These are phyloP conservation scores for Kwoniella bestiolae DNA, from an alignment of 768 basidiomycete genomes.

Conservation along the genomic window DNA sequence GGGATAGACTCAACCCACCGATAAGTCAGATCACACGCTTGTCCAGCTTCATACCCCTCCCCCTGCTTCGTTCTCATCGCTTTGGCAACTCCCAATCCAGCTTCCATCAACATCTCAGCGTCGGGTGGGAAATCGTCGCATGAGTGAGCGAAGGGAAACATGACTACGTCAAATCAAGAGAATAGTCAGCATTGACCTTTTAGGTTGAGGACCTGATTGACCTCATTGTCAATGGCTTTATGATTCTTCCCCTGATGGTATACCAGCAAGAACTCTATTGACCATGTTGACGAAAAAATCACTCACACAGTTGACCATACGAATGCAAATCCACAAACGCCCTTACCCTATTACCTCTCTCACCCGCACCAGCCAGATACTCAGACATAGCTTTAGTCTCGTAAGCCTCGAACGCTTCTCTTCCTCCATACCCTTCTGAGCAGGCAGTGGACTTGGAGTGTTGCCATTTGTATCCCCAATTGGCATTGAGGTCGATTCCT, in stretches of 20 bases:
- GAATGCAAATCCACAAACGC: conserved; percentile 77
- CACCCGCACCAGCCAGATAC: conserved; percentile 61
- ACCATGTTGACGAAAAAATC: not conserved
- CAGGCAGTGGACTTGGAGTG: conserved; percentile 64
- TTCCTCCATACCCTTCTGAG: conserved; percentile 76
- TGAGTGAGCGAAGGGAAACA: conserved; percentile 76
- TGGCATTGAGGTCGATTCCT: conserved; percentile 80
- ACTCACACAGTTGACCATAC: conserved; percentile 82
- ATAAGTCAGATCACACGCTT: conserved; percentile 57
- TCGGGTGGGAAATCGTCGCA: conserved; percentile 69
- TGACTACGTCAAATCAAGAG: conserved; percentile 62
- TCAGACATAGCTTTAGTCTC: conserved; percentile 77
- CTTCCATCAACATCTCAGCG: conserved; percentile 76
- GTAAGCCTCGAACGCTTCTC: conserved; percentile 72
- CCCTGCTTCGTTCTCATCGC: conserved; percentile 66
- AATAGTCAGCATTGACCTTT: not conserved
- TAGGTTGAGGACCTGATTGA: not conserved
- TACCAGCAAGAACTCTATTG: not conserved
- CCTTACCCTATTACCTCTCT: conserved; percentile 57
- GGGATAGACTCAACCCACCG: conserved; percentile 35
- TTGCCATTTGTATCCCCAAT: conserved; percentile 73
- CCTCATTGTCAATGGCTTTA: not conserved
- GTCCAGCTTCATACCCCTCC: conserved; percentile 64
- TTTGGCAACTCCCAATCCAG: conserved; percentile 68
- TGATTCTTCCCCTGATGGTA: not conserved